phyloP scores from a whole-genome alignment of 495 filamentous ascomycete species.

The Penicillium goetzii region DNA sequence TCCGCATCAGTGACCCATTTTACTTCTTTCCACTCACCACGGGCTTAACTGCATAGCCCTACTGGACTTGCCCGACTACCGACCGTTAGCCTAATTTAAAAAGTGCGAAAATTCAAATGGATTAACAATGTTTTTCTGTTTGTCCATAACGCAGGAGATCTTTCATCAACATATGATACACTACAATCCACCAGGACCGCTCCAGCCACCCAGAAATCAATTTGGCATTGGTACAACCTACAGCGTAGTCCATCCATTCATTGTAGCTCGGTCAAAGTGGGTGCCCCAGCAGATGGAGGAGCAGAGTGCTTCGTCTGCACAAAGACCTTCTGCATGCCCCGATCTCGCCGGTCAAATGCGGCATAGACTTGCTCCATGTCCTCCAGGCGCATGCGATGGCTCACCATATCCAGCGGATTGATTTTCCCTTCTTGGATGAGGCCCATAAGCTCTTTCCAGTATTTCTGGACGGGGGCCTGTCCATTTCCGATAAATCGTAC shows the following conservation, averaged over 20 bases:
- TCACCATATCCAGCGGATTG: slow-evolving; percentile 77
- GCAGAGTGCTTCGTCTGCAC: slow-evolving; percentile 68
- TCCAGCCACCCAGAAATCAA: neutral
- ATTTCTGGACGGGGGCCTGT: slow-evolving; percentile 11
- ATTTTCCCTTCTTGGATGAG: slow-evolving; percentile 72
- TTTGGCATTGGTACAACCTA: neutral
- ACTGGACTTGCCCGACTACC: neutral
- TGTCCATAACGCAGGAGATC: neutral
- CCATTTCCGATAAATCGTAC: slow-evolving; percentile 12
- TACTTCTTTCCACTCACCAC: neutral
- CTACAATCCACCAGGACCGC: neutral
- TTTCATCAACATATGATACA: neutral
- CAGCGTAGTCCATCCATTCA: neutral
- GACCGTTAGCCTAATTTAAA: neutral
- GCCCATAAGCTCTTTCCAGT: slow-evolving; percentile 44
- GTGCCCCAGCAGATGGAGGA: slow-evolving; percentile 57
- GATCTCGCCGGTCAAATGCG: slow-evolving; percentile 67
- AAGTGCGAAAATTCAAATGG: neutral
- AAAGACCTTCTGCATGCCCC: slow-evolving; percentile 73
- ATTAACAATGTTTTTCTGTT: neutral
- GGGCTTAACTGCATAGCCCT: slow-evolving; percentile 4
- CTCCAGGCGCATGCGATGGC: slow-evolving; percentile 74
- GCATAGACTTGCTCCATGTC: slow-evolving; percentile 61
- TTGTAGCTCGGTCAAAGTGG: slow-evolving; percentile 49
- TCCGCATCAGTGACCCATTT: slow-evolving; percentile 8